Evolutionary conservation across 495 filamentous ascomycete species (phyloP).

Genomic region (Penicillium chermesinum): DNA sequence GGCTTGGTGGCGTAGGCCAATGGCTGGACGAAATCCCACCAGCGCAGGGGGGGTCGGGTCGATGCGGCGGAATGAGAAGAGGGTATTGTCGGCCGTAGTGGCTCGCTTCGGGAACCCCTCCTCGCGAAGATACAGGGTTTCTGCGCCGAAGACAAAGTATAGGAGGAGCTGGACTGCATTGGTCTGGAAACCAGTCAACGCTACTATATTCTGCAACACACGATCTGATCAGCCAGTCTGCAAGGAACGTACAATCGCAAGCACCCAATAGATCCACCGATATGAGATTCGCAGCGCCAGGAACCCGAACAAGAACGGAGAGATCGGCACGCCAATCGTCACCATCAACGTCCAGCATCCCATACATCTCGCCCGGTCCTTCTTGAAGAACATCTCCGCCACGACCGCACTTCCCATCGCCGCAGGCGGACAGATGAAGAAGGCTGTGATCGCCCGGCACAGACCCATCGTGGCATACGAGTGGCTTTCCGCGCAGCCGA

Average conservation of each 20-base stretch:
- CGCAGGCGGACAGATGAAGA: conserved; percentile 48
- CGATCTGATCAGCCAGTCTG: background rate
- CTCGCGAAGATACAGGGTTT: conserved; percentile 46
- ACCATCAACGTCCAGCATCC: conserved; percentile 43
- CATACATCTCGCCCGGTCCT: conserved; percentile 42
- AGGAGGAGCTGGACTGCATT: conserved; percentile 52
- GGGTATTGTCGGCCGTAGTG: conserved; percentile 15
- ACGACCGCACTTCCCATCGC: conserved; percentile 43
- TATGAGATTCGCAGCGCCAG: conserved; percentile 40
- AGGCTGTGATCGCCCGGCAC: conserved; percentile 41
- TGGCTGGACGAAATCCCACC: conserved; percentile 45
- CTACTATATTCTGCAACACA: background rate
- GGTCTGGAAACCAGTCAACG: conserved; percentile 31
- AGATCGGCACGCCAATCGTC: conserved; percentile 38
- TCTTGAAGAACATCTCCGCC: conserved; percentile 42
- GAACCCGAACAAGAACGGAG: conserved; percentile 47
- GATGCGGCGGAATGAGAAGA: conserved; percentile 43
- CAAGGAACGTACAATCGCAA: conserved; percentile 41
- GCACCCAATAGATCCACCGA: conserved; percentile 41
- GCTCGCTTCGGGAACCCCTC: conserved; percentile 4
- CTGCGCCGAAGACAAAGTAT: conserved; percentile 49
- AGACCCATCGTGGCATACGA: conserved; percentile 38
- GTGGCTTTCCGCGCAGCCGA: conserved; percentile 40
- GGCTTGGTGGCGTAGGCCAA: conserved; percentile 32
- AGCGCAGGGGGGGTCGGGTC: conserved; percentile 41